Conservation (phyloP, 2,329 filamentous ascomycete species). For the Coniochaeta ligniaria region DNA sequence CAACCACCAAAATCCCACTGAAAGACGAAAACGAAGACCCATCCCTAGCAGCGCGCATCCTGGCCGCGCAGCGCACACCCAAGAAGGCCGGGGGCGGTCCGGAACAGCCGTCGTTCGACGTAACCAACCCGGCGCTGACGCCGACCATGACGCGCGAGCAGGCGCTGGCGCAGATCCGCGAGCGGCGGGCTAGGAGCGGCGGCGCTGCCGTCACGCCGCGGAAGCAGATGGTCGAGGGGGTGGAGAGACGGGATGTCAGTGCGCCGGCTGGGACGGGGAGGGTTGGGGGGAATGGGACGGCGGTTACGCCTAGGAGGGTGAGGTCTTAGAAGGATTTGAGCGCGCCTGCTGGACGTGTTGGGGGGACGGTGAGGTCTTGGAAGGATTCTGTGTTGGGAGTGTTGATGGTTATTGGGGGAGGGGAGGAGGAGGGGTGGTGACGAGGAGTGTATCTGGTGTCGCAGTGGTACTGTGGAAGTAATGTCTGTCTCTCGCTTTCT, state of each 20-base stretch:
- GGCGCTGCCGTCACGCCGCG: constrained; percentile 45
- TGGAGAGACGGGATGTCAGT: constrained; percentile 11
- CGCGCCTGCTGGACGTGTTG: constrained; percentile 6
- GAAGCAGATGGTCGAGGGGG: constrained; percentile 48
- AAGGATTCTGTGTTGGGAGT: neutral
- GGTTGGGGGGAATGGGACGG: too few species aligned
- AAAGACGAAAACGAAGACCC: constrained; percentile 36
- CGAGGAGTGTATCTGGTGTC: neutral
- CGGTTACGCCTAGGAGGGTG: constrained; percentile 51
- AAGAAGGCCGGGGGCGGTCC: constrained; percentile 14
- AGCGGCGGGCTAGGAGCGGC: constrained; percentile 52
- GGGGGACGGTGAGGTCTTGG: constrained; percentile 1
- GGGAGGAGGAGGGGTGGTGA: neutral
- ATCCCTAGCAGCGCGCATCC: constrained; percentile 34
- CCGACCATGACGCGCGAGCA: constrained; percentile 66
- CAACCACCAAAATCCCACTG: constrained; percentile 45
- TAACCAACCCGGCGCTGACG: constrained; percentile 50
- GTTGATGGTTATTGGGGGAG: neutral
- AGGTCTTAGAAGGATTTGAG: constrained; percentile 24
- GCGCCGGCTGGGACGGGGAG: too few species aligned
- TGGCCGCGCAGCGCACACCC: constrained; percentile 29
- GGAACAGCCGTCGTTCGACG: constrained; percentile 33
- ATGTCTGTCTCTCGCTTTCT: neutral
- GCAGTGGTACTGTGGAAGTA: neutral
- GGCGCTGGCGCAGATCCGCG: constrained; percentile 67